Evolutionary conservation across 1,284 basidiomycete genomes (phyloP).

Genomic region (Ceratobasidium sp.): DNA sequence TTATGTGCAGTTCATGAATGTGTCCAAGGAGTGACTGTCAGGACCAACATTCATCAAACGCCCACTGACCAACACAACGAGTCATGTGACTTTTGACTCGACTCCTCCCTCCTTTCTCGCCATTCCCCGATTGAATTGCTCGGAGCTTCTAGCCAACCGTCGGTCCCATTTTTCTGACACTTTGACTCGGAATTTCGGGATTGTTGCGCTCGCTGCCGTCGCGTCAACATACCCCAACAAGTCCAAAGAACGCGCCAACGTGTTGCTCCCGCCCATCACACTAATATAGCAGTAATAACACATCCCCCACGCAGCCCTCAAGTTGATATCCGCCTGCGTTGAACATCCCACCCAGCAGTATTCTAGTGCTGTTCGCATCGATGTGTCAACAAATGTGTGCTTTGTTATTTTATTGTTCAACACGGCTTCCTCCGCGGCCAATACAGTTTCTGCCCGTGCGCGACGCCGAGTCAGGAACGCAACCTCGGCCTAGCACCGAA

Average conservation of each 20-base stretch:
- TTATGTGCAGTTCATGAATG: constrained; percentile 45
- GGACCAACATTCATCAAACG: constrained; percentile 32
- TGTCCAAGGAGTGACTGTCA: constrained; percentile 30
- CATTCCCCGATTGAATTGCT: background rate
- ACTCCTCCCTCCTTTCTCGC: constrained; percentile 5
- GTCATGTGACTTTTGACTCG: constrained; percentile 19
- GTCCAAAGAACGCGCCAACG: constrained; percentile 42
- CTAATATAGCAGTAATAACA: constrained; percentile 11
- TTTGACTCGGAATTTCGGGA: no score
- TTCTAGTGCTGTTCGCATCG: background rate
- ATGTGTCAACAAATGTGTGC: background rate
- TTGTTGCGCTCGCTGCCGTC: background rate
- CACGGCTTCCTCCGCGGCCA: background rate
- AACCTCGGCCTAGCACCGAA: background rate
- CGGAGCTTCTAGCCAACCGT: background rate
- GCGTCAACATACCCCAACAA: constrained; percentile 37
- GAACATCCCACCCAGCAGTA: background rate
- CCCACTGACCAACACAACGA: constrained; percentile 23
- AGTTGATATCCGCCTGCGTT: background rate
- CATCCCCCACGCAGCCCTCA: constrained; percentile 24
- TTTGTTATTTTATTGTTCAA: background rate
- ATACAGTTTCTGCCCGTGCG: background rate
- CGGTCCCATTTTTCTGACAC: background rate
- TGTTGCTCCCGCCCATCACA: constrained; percentile 21
- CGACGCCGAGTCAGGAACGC: constrained; percentile 7